Conservation (phyloP, 2,329 filamentous ascomycete species). For the Laburnicola sp. region DNA sequence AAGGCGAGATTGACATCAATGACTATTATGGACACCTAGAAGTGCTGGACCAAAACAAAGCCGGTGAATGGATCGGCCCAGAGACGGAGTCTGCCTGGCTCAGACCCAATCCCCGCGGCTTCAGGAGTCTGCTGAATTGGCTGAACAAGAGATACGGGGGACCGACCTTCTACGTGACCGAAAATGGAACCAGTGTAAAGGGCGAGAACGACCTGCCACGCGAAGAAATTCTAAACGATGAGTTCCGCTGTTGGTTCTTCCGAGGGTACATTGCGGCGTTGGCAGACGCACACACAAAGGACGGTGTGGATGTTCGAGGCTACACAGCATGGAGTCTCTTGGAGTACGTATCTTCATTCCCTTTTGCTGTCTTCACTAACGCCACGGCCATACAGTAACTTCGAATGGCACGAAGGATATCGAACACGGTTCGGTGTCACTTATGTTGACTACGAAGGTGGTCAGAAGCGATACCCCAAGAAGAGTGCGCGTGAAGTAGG, state of each 20-base stretch:
- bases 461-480: conserved; percentile 79
- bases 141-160: conserved; percentile 70
- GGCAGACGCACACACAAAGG: conserved; percentile 69
- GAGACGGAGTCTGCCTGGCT: conserved; percentile 85
- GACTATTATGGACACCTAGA: conserved; percentile 80
- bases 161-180: conserved; percentile 83
- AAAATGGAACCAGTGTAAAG: conserved; percentile 84
- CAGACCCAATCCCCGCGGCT: conserved; percentile 72
- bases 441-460: conserved; percentile 78
- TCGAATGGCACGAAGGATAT: conserved; percentile 91
- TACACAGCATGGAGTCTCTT: conserved; percentile 88
- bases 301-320: conserved; percentile 76
- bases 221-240: conserved; percentile 75
- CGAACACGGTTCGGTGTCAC: conserved; percentile 83
- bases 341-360: conserved; percentile 59
- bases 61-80: conserved; percentile 72
- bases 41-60: conserved; percentile 69
- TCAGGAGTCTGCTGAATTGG: conserved; percentile 66
- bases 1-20: conserved; percentile 60
- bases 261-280: conserved; percentile 74
- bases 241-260: conserved; percentile 81
- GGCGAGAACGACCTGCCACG: conserved; percentile 75
- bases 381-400: conserved; percentile 62
- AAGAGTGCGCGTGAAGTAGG: conserved; percentile 76
- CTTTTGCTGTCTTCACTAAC: conserved; percentile 25